Evolutionary conservation across 2,329 filamentous ascomycete species (phyloP).

Genomic region (Acrocalymma vagum): DNA sequence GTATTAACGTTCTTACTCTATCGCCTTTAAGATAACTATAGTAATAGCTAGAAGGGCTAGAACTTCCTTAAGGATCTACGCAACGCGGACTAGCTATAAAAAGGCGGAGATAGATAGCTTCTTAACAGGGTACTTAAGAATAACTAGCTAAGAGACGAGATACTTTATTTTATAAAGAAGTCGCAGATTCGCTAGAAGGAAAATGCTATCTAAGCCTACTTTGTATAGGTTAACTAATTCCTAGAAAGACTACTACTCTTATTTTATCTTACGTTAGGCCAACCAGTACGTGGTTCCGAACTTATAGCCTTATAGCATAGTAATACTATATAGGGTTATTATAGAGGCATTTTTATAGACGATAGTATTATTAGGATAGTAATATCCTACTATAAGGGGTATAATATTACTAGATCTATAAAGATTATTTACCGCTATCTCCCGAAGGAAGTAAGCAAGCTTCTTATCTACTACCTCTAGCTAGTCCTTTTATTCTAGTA

Average conservation of each 20-base stretch:
- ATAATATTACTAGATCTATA: conserved; percentile 10
- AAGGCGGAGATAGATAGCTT: conserved; percentile 1
- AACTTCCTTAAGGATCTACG: conserved; percentile 8
- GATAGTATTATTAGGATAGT: conserved; percentile 19
- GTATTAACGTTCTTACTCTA: conserved; percentile 1
- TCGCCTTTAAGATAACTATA: conserved; percentile 3
- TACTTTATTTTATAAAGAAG: background rate
- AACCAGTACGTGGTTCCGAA: conserved; percentile 21
- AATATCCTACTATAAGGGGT: conserved; percentile 25
- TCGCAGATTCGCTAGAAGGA: background rate
- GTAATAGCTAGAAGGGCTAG: conserved; percentile 5
- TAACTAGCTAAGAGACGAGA: conserved; percentile 1
- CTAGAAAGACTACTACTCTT: conserved; percentile 18
- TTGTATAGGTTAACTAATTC: conserved; percentile 6
- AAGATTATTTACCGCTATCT: conserved; percentile 31
- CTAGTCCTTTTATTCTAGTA: conserved; percentile 11
- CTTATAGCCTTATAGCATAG: conserved; percentile 12
- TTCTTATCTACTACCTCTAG: conserved; percentile 23
- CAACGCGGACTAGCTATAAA: conserved; percentile 3
- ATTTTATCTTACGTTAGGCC: conserved; percentile 21
- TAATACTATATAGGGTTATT: conserved; percentile 16
- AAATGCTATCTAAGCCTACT: background rate
- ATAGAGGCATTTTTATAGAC: conserved; percentile 19
- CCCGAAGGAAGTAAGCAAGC: conserved; percentile 19
- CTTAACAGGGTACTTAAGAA: conserved; percentile 3